Conservation (phyloP, 1,139 yeast species). For the Pichia sp. region DNA sequence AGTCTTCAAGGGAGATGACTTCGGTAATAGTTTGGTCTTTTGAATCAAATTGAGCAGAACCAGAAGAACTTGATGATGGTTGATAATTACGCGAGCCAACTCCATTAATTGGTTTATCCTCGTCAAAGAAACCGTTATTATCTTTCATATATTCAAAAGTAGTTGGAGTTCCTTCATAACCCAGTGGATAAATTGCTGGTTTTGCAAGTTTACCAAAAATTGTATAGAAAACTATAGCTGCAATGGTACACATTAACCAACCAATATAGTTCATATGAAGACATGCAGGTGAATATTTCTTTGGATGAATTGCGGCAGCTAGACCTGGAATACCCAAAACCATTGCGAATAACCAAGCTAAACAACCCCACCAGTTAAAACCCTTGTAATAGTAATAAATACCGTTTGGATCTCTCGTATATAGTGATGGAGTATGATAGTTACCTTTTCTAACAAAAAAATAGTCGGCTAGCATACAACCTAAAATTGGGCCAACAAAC, state of each 20-base stretch:
- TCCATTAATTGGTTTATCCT: constrained; percentile 19
- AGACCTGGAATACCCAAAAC: constrained; percentile 17
- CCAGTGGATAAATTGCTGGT: constrained; percentile 16
- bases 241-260: constrained; percentile 15
- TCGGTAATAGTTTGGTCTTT: constrained; percentile 7
- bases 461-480: constrained; percentile 32
- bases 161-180: constrained; percentile 15
- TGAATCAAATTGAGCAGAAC: not conserved
- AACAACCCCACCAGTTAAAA: constrained; percentile 15
- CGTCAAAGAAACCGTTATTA: constrained; percentile 17
- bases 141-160: constrained; percentile 15
- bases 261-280: constrained; percentile 16
- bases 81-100: constrained; percentile 7
- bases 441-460: constrained; percentile 29
- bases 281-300: constrained; percentile 9
- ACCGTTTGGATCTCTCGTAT: constrained; percentile 25
- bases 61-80: constrained; percentile 1
- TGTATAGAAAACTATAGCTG: constrained; percentile 12
- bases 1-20: constrained; percentile 3
- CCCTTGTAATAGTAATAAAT: constrained; percentile 33
- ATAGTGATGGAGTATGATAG: constrained; percentile 30
- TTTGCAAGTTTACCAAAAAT: constrained; percentile 9
- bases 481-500: constrained; percentile 31
- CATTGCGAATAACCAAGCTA: constrained; percentile 15
- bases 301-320: constrained; percentile 14